These are phyloP conservation scores for Penicillium brevicompactum DNA, from an alignment of 2,329 filamentous ascomycete genomes.

Conservation along the genomic window DNA sequence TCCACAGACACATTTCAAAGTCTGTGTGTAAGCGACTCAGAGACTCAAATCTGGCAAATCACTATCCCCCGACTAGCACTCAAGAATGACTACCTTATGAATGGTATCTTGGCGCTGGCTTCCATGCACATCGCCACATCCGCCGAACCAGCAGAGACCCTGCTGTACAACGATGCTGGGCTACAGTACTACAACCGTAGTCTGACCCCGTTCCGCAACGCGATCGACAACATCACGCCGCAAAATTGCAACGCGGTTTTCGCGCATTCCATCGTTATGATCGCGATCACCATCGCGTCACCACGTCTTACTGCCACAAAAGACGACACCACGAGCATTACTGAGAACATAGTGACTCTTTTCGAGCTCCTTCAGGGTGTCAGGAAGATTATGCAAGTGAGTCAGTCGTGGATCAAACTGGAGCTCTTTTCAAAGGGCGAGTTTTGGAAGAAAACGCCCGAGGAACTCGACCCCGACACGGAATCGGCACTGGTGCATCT, in stretches of 20 bases:
- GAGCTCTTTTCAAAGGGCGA: conserved; percentile 51
- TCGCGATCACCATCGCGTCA: conserved; percentile 27
- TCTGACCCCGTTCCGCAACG: conserved; percentile 29
- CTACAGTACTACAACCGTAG: conserved; percentile 30
- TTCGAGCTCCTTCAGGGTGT: conserved; percentile 34
- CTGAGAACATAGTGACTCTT: conserved; percentile 27
- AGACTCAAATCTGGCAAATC: conserved; percentile 35
- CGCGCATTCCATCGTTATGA: conserved; percentile 32
- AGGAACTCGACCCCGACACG: conserved; percentile 20
- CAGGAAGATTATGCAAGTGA: conserved; percentile 28
- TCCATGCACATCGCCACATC: conserved; percentile 39
- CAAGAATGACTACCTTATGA: conserved; percentile 37
- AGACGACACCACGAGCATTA: conserved; percentile 19
- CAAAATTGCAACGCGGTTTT: conserved; percentile 33
- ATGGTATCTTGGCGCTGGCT: conserved; percentile 40
- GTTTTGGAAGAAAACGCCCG: conserved; percentile 51
- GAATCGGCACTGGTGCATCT: conserved; percentile 22
- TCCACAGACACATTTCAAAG: conserved; percentile 47
- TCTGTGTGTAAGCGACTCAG: conserved; percentile 31
- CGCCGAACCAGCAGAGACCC: conserved; percentile 10
- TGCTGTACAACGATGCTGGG: conserved; percentile 28
- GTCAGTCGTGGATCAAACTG: conserved; percentile 46
- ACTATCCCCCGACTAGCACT: conserved; percentile 37
- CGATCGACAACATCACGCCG: conserved; percentile 28
- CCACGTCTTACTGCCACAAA: conserved; percentile 21